A percentile compares a stretch with the other conserved stretches of the same genome.
These are phyloP conservation scores for Epicoccum sorghinum DNA, from an alignment of 2,329 filamentous ascomycete species.

Conservation along the genomic window DNA sequence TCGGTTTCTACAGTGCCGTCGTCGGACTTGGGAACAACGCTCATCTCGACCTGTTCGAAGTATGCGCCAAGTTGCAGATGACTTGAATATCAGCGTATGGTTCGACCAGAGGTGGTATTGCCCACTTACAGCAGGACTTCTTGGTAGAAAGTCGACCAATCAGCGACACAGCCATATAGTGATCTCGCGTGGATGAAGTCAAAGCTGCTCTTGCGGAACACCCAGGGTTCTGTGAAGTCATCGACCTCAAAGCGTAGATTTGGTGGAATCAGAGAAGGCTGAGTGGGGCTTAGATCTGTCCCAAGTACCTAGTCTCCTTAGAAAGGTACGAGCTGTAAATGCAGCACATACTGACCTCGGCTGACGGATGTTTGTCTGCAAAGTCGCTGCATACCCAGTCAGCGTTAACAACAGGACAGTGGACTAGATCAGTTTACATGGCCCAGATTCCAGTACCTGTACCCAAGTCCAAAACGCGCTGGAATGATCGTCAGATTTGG, in stretches of 20 bases:
- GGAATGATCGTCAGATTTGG: not conserved
- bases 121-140: conserved; percentile 29
- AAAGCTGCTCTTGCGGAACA: conserved; percentile 29
- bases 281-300: conserved; percentile 50
- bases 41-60: conserved; percentile 36
- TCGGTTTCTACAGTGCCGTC: conserved; percentile 32
- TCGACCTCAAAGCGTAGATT: conserved; percentile 43
- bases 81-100: conserved; percentile 7
- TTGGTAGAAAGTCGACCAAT: conserved; percentile 32
- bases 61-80: conserved; percentile 41
- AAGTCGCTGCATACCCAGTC: conserved; percentile 38
- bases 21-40: conserved; percentile 30
- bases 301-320: conserved; percentile 39
- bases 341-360: conserved; percentile 24
- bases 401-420: not conserved
- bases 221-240: conserved; percentile 41
- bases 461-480: conserved; percentile 50
- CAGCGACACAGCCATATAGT: conserved; percentile 26
- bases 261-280: conserved; percentile 43
- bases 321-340: not conserved
- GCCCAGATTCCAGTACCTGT: conserved; percentile 54
- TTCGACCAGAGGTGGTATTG: not conserved
- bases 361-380: conserved; percentile 47
- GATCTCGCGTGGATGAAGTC: conserved; percentile 31
- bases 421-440: conserved; percentile 28